Evolutionary conservation across 163 green algal genomes (phyloP), one percentile per base, ranked within the genome.

Genomic region (Volvox carteri): DNA sequence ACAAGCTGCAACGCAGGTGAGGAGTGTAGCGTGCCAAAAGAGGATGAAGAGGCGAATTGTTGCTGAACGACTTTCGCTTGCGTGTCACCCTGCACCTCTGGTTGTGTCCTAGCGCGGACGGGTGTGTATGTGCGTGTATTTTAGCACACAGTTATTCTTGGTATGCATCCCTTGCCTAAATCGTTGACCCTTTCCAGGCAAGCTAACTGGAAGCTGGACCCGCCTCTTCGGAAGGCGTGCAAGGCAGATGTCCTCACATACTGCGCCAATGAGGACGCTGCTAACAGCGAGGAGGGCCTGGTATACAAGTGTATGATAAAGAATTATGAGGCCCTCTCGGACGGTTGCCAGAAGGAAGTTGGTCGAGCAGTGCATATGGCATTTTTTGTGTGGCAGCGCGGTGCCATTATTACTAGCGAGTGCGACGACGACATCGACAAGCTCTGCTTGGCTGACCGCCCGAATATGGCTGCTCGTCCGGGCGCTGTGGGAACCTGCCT

Each of bases 181-280:
- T n/a, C n/a, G 54, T 4, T 65, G 54, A 65, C 16, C 5, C 62
- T 9, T 25, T 44, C 44, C 86, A 90, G 90, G 73, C 93, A 94
- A 84, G 84, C 85, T 50, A 95, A 97, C 91, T 96, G 92, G 92
- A 92, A 92, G 85, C 88, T 97, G 76, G 95, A 97, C 80, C 93
- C 92, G 28, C 90, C 92, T 30, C 91, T 97, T 73, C 94, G 94
- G 83, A 93, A 79, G 39, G 92, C 88, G 1, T 94, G 92, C 86
- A 78, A 76, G 18, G 48, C 70, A 0, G 81, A 91, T 33, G 92
- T 94, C 0, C 72, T 89, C 0, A 87, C 91, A 68, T 78, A 91
- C 44, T 92, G 93, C 73, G 77, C 86, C 6, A 58, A 54, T 1
- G 87, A 93, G 74, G 90, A 93, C 35, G 28, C 42, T 8, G 30